These are phyloP conservation scores for Syncephalastrum monosporum DNA, from an alignment of 371 early-diverging fungal species.

Conservation along the genomic window DNA sequence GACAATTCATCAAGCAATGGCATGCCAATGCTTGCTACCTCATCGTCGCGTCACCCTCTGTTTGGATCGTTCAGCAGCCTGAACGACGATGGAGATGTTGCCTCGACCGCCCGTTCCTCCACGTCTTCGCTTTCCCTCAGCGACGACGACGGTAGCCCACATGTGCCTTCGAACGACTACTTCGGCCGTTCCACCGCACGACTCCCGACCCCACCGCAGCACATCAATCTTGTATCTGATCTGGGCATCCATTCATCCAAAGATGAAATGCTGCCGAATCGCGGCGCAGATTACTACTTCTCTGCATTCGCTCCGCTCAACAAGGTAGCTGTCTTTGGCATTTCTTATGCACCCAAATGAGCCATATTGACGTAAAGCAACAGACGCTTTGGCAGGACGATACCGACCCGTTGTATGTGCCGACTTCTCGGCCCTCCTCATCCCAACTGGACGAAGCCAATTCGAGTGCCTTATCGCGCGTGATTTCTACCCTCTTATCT, in stretches of 20 bases:
- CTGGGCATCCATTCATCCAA: slow-evolving; percentile 23
- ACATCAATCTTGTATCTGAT: slow-evolving; percentile 18
- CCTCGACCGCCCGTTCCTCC: too few species aligned
- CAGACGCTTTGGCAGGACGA: too few species aligned
- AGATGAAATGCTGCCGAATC: slow-evolving; percentile 11
- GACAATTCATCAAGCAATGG: too few species aligned
- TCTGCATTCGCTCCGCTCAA: slow-evolving; percentile 17
- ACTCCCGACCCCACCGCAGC: slow-evolving; percentile 15
- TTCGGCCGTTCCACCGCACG: slow-evolving; percentile 19
- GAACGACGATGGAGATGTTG: too few species aligned
- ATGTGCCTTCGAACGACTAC: slow-evolving; percentile 5
- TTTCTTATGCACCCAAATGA: neutral
- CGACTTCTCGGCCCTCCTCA: too few species aligned
- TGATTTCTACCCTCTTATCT: slow-evolving; percentile 3
- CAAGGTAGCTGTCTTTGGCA: neutral
- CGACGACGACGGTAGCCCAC: too few species aligned
- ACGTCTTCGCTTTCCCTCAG: neutral
- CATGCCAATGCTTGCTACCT: too few species aligned
- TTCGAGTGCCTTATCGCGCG: slow-evolving; percentile 1
- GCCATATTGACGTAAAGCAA: neutral
- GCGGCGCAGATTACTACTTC: slow-evolving; percentile 3
- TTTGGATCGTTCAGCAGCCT: too few species aligned
- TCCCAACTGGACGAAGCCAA: slow-evolving; percentile 3
- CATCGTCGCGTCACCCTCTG: too few species aligned
- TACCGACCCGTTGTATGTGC: too few species aligned